phyloP scores from a whole-genome alignment of 306 rosid genomes.

The Mimosa bimucronata region DNA sequence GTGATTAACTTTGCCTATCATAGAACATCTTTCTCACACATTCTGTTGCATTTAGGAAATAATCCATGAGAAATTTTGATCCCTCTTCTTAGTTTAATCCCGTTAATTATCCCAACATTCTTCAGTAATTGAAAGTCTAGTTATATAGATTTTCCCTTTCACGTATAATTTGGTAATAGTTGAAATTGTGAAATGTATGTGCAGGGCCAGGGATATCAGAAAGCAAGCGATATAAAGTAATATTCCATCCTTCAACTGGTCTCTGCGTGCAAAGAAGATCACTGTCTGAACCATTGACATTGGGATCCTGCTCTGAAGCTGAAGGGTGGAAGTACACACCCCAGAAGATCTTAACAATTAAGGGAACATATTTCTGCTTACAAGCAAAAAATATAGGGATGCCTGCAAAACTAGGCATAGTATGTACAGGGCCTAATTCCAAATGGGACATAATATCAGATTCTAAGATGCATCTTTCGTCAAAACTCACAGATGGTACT shows the following conservation, averaged over 20 bases:
- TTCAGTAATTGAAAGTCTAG: neutral
- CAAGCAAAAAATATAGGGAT: slow-evolving; percentile 51
- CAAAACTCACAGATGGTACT: slow-evolving; percentile 48
- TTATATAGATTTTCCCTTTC: neutral
- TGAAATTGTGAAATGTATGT: neutral
- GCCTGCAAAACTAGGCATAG: slow-evolving; percentile 54
- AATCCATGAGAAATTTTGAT: neutral
- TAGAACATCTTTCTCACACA: neutral
- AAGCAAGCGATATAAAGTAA: slow-evolving; percentile 43
- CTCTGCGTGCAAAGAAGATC: slow-evolving; percentile 56
- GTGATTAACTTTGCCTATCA: too few relatives aligned
- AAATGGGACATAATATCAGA: slow-evolving; percentile 76
- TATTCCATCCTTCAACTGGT: slow-evolving; percentile 75
- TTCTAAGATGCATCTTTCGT: slow-evolving; percentile 75
- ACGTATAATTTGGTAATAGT: neutral
- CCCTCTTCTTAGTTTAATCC: neutral
- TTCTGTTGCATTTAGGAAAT: neutral
- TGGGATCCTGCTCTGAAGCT: slow-evolving; percentile 66
- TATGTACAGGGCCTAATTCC: slow-evolving; percentile 51
- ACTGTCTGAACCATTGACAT: slow-evolving; percentile 41
- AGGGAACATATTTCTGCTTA: slow-evolving; percentile 76
- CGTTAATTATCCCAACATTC: neutral
- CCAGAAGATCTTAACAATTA: slow-evolving; percentile 49
- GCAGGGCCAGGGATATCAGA: slow-evolving; percentile 63
- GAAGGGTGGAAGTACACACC: slow-evolving; percentile 65